Percentiles rank a stretch among this genome's conserved stretches.
Conservation (phyloP, 257 asterid species). For the Solanum corneliomulleri region DNA sequence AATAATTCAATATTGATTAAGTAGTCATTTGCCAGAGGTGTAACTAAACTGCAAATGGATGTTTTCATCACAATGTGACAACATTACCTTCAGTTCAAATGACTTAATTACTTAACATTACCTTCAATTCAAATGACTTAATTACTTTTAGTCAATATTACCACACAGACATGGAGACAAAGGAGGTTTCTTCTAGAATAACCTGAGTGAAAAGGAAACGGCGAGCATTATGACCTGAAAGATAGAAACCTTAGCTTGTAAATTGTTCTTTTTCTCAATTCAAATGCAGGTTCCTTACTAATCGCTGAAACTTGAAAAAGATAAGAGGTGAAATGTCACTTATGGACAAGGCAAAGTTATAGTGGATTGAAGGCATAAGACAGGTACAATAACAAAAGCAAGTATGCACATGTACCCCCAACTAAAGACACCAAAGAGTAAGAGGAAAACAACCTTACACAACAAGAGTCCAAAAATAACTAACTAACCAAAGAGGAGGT, state of each 20-base stretch:
- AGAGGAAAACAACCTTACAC: slow-evolving; percentile 18
- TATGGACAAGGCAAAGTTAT: neutral
- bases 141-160: slow-evolving; percentile 11
- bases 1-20: slow-evolving; percentile 2
- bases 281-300: neutral
- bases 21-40: slow-evolving; percentile 28
- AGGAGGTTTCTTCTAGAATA: neutral
- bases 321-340: neutral
- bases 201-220: neutral
- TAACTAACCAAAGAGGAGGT: slow-evolving; percentile 7
- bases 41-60: slow-evolving; percentile 67
- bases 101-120: slow-evolving; percentile 7
- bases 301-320: neutral
- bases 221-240: neutral
- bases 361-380: neutral
- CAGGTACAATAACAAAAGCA: neutral
- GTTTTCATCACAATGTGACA: slow-evolving; percentile 46
- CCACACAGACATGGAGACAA: neutral
- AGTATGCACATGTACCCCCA: slow-evolving; percentile 7
- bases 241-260: neutral
- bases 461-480: slow-evolving; percentile 24
- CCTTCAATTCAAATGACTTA: slow-evolving; percentile 12
- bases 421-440: slow-evolving; percentile 9
- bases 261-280: neutral
- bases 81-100: slow-evolving; percentile 17